phyloP scores from a whole-genome alignment of 2,329 filamentous ascomycete genomes.

The Monosporascus ibericus region DNA sequence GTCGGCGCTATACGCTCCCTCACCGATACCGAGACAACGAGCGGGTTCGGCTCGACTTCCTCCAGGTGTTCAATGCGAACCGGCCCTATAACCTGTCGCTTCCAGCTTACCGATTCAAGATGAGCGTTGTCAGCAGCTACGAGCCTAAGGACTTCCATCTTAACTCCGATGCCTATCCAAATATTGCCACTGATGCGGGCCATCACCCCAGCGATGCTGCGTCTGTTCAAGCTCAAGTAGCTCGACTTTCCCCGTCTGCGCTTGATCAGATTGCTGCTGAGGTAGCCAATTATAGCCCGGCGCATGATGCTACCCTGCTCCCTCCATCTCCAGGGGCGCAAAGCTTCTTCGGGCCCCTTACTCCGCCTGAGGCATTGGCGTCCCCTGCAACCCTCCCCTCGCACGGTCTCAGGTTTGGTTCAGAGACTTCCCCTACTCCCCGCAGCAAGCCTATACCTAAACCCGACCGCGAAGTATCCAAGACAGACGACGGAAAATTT shows the following conservation, averaged over 20 bases:
- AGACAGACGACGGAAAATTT: constrained; percentile 62
- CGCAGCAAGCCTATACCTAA: constrained; percentile 52
- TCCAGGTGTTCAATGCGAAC: constrained; percentile 30
- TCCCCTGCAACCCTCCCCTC: neutral
- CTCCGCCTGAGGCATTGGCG: constrained; percentile 5
- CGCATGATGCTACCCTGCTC: constrained; percentile 26
- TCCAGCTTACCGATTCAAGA: constrained; percentile 23
- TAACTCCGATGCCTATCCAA: constrained; percentile 41
- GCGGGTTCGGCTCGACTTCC: constrained; percentile 33
- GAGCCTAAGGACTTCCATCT: constrained; percentile 42
- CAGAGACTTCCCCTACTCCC: constrained; percentile 13
- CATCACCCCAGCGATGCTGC: constrained; percentile 7
- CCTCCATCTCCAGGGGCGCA: constrained; percentile 11
- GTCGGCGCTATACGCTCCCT: constrained; percentile 19
- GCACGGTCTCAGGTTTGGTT: constrained; percentile 1
- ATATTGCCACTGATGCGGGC: constrained; percentile 34
- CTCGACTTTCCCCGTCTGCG: constrained; percentile 25
- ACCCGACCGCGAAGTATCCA: constrained; percentile 48
- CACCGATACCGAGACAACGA: constrained; percentile 18
- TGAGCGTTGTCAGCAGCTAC: constrained; percentile 42
- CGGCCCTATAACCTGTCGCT: constrained; percentile 18
- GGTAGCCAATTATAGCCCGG: constrained; percentile 37
- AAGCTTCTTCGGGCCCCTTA: constrained; percentile 8
- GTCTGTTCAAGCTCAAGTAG: neutral
- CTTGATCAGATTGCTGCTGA: constrained; percentile 32